A percentile compares a stretch with the other conserved stretches of the same genome.
These are phyloP conservation scores for Pseudozyma hubeiensis DNA, from an alignment of 1,284 basidiomycete species.

Conservation along the genomic window DNA sequence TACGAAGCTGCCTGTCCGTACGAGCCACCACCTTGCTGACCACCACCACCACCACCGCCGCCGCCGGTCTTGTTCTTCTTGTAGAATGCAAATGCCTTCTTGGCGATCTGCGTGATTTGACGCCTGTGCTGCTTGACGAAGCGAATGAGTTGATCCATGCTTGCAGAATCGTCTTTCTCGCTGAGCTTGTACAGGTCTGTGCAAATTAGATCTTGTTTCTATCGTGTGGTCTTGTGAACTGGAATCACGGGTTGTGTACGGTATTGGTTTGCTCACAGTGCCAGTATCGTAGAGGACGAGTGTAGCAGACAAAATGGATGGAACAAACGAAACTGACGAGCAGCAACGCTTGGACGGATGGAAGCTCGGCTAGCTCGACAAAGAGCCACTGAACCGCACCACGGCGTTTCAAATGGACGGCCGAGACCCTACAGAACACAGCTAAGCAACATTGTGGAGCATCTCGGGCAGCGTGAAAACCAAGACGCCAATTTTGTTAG, in stretches of 20 bases:
- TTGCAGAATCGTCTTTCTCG: background rate
- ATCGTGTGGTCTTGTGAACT: background rate
- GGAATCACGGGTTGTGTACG: too few species aligned
- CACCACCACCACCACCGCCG: slow-evolving; percentile 11
- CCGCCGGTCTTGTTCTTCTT: slow-evolving; percentile 53
- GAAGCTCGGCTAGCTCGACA: slow-evolving; percentile 3
- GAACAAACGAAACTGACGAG: background rate
- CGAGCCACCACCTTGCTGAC: slow-evolving; percentile 15
- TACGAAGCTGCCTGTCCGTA: slow-evolving; percentile 28
- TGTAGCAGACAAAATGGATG: background rate
- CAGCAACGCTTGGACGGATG: background rate
- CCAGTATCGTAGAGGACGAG: background rate
- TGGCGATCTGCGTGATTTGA: slow-evolving; percentile 56
- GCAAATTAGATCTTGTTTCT: too few species aligned
- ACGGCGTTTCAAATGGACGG: slow-evolving; percentile 2
- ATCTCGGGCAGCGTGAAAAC: background rate
- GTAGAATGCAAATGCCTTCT: slow-evolving; percentile 59
- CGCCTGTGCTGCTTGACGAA: slow-evolving; percentile 60
- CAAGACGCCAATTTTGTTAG: too few species aligned
- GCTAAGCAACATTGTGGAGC: too few species aligned
- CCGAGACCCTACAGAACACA: background rate
- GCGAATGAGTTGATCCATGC: slow-evolving; percentile 58
- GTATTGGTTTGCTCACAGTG: too few species aligned
- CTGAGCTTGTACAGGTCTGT: background rate
- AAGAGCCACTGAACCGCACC: background rate